phyloP scores from a whole-genome alignment of 1,284 basidiomycete genomes.

The Cystobasidium pallidum region DNA sequence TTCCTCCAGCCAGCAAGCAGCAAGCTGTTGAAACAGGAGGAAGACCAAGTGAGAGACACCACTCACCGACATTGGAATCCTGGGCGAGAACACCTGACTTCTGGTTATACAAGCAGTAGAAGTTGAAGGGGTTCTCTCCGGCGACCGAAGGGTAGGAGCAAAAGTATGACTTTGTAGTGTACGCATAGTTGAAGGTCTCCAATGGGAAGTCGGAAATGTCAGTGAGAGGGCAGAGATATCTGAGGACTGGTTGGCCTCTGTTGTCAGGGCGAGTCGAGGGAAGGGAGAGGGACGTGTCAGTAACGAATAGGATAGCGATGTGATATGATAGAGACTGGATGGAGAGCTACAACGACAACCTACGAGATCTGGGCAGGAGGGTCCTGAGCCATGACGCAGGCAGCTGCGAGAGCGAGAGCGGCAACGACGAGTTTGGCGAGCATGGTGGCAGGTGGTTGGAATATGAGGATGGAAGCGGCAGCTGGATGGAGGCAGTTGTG shows the following conservation, averaged over 20 bases:
- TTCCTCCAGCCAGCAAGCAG: no score
- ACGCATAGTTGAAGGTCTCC: not conserved
- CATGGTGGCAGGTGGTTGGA: not conserved
- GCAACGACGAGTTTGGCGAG: slow-evolving; percentile 1
- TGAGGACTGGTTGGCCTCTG: slow-evolving; percentile 10
- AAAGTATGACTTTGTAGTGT: not conserved
- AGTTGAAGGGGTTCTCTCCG: slow-evolving; percentile 6
- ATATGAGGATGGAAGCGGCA: no score
- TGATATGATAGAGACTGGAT: not conserved
- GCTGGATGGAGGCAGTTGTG: not conserved
- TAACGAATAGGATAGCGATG: not conserved
- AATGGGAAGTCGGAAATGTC: not conserved
- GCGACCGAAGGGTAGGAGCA: slow-evolving; percentile 5
- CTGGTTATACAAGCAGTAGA: slow-evolving; percentile 18
- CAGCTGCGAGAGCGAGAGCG: slow-evolving; percentile 4
- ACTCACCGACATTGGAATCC: slow-evolving; percentile 15
- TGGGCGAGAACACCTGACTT: slow-evolving; percentile 7
- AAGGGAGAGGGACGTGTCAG: not conserved
- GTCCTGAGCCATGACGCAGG: slow-evolving; percentile 1
- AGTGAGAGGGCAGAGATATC: slow-evolving; percentile 2
- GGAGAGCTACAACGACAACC: not conserved
- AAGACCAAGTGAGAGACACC: not conserved
- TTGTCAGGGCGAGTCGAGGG: not conserved
- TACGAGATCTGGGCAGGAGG: slow-evolving; percentile 8
- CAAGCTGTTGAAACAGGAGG: not conserved